Conservation (phyloP, 805 yeast genomes). For the Candida chilensis region DNA sequence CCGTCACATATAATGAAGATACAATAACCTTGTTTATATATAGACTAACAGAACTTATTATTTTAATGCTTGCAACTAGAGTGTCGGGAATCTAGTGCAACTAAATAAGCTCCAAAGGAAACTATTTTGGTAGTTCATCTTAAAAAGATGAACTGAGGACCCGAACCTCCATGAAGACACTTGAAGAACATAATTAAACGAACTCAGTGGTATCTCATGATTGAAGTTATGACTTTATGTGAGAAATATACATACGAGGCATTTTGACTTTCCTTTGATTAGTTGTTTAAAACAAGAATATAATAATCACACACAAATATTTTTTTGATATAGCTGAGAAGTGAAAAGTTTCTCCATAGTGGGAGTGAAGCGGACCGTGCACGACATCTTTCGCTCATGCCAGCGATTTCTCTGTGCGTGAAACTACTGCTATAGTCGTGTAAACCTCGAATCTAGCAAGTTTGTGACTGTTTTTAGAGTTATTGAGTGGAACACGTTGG, state of each 20-base stretch:
- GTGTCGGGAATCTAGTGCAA: constrained; percentile 85
- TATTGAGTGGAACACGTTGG: no score
- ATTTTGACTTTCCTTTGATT: constrained; percentile 27
- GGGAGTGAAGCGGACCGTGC: no score
- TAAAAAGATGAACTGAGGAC: constrained; percentile 38
- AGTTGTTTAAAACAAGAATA: constrained; percentile 1
- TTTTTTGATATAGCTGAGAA: no score
- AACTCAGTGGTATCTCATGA: constrained; percentile 1
- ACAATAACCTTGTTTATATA: not conserved
- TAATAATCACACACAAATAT: constrained; percentile 1
- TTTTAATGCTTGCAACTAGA: constrained; percentile 47
- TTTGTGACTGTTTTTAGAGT: no score
- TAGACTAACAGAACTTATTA: not conserved
- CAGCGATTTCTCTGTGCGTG: no score
- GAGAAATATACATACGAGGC: constrained; percentile 47
- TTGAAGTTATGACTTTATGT: constrained; percentile 1
- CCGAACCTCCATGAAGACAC: constrained; percentile 49
- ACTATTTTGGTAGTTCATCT: constrained; percentile 5
- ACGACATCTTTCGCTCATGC: no score
- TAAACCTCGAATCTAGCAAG: no score
- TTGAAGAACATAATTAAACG: constrained; percentile 1
- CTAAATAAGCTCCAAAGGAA: constrained; percentile 14
- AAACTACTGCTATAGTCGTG: no score
- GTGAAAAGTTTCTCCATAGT: no score
- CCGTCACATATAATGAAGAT: constrained; percentile 1